Evolutionary conservation across 2,329 filamentous ascomycete genomes (phyloP).

Genomic region (Botrytis pseudocinerea): DNA sequence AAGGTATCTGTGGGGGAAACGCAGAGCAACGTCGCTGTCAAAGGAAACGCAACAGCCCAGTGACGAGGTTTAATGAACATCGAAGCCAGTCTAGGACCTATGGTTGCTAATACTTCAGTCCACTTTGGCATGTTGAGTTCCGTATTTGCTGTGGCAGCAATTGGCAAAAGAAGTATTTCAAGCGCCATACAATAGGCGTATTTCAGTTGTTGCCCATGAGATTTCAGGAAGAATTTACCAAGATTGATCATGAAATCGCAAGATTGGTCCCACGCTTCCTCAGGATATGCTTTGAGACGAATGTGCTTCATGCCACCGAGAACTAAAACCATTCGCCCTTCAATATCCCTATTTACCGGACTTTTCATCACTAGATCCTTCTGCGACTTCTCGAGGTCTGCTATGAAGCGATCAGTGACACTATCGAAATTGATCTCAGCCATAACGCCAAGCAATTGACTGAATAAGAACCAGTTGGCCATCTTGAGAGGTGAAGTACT

Average conservation of each 20-base stretch:
- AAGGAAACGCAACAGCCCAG: slow-evolving; percentile 84
- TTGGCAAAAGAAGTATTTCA: slow-evolving; percentile 80
- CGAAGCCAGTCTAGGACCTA: slow-evolving; percentile 76
- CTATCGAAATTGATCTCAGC: slow-evolving; percentile 87
- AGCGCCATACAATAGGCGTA: slow-evolving; percentile 92
- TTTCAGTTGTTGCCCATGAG: slow-evolving; percentile 87
- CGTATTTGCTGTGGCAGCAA: slow-evolving; percentile 76
- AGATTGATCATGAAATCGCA: slow-evolving; percentile 86
- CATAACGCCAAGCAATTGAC: slow-evolving; percentile 92
- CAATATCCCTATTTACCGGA: slow-evolving; percentile 65
- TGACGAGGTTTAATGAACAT: slow-evolving; percentile 91
- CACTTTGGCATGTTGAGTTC: slow-evolving; percentile 82
- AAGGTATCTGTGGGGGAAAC: slow-evolving; percentile 85
- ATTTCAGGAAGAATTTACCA: slow-evolving; percentile 77
- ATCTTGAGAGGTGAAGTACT: slow-evolving; percentile 77
- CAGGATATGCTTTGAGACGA: slow-evolving; percentile 70
- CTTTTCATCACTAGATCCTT: slow-evolving; percentile 73
- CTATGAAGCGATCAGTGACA: slow-evolving; percentile 78
- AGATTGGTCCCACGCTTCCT: slow-evolving; percentile 77
- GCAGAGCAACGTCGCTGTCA: slow-evolving; percentile 85
- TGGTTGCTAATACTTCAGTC: slow-evolving; percentile 77
- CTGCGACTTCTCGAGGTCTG: slow-evolving; percentile 76
- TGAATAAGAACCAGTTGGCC: slow-evolving; percentile 94
- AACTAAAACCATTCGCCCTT: slow-evolving; percentile 82
- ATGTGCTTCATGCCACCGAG: slow-evolving; percentile 91